Evolutionary conservation across 352 stramenopile genomes (phyloP).

Genomic region (Phytopythium aichiense): DNA sequence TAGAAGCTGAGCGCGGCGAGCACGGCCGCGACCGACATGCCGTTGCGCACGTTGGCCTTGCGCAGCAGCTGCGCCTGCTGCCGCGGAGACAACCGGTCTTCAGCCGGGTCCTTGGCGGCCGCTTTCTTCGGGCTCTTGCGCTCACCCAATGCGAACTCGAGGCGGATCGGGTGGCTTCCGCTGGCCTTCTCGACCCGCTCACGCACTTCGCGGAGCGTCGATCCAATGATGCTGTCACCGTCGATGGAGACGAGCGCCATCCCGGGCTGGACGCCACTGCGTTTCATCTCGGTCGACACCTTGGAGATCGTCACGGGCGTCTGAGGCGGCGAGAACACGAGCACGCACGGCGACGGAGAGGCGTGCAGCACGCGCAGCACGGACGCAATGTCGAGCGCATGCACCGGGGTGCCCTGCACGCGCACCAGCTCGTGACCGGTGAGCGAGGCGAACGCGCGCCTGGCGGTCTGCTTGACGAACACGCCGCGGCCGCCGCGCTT

Average conservation of each 20-base stretch:
- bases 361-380: slow-evolving; percentile 36
- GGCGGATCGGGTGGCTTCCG: slow-evolving; percentile 11
- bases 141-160: slow-evolving; percentile 22
- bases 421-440: slow-evolving; percentile 40
- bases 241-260: slow-evolving; percentile 41
- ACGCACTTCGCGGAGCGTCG: slow-evolving; percentile 28
- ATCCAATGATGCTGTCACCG: slow-evolving; percentile 27
- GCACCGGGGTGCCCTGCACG: slow-evolving; percentile 32
- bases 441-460: slow-evolving; percentile 18
- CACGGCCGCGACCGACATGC: slow-evolving; percentile 40
- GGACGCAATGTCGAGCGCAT: slow-evolving; percentile 24
- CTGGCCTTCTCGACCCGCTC: slow-evolving; percentile 22
- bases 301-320: slow-evolving; percentile 39
- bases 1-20: slow-evolving; percentile 30
- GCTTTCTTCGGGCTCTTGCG: neutral
- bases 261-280: slow-evolving; percentile 22
- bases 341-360: slow-evolving; percentile 31
- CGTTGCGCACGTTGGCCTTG: slow-evolving; percentile 27
- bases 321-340: slow-evolving; percentile 43
- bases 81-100: neutral
- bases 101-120: neutral
- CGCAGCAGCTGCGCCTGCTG: slow-evolving; percentile 9
- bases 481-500: slow-evolving; percentile 25
- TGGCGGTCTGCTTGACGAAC: slow-evolving; percentile 33
- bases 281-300: slow-evolving; percentile 18